Percentiles rank a stretch among this genome's conserved stretches.
These are phyloP conservation scores for Paramecium caudatum DNA, from an alignment of 73 alveolate species.

Conservation along the genomic window DNA sequence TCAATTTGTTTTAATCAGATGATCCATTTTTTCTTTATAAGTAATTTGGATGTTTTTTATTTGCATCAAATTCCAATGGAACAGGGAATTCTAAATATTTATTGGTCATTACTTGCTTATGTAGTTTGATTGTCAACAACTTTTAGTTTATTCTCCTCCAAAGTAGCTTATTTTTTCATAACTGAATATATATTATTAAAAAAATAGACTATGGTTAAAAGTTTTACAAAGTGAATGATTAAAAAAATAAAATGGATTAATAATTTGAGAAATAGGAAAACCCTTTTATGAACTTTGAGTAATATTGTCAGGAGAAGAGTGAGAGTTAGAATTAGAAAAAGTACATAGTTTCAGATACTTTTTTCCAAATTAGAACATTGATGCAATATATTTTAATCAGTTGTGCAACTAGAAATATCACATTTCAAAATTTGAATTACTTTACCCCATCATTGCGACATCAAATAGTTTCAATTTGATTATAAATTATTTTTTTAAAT, in stretches of 20 bases:
- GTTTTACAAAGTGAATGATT: no score
- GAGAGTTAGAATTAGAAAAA: slow-evolving; percentile 19
- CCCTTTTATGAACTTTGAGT: background rate
- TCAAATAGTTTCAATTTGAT: background rate
- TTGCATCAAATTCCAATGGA: slow-evolving; percentile 26
- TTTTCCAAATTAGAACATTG: background rate
- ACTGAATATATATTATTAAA: background rate
- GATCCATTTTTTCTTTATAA: background rate
- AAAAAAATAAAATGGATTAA: no score
- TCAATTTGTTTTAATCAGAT: background rate
- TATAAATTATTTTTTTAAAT: background rate
- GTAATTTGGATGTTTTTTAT: slow-evolving; percentile 7
- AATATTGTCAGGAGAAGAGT: background rate
- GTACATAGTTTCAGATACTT: background rate
- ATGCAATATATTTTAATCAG: background rate
- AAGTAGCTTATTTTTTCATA: background rate
- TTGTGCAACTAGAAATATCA: background rate
- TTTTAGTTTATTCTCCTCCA: background rate
- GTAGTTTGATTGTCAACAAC: background rate
- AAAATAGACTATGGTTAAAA: no score
- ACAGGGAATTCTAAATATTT: background rate
- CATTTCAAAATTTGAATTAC: background rate
- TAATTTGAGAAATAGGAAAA: background rate
- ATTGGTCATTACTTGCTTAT: background rate
- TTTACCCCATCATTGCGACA: background rate